These are phyloP conservation scores for Colletotrichum musicola DNA, from an alignment of 2,329 filamentous ascomycete genomes.

Conservation along the genomic window DNA sequence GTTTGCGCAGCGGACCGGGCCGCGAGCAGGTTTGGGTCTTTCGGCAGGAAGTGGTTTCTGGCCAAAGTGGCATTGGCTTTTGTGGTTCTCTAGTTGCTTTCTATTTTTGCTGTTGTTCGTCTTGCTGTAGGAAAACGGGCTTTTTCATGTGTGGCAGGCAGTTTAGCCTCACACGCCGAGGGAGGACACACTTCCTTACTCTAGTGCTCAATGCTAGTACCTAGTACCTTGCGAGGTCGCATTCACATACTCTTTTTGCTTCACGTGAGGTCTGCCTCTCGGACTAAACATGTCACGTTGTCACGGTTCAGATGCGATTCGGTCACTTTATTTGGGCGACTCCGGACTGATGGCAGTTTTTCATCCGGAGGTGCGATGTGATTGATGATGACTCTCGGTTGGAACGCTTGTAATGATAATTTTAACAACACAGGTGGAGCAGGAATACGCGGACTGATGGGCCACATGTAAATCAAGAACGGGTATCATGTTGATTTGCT, in stretches of 20 bases:
- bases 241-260: not conserved
- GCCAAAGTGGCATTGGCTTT: conserved; percentile 1
- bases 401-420: too few species aligned
- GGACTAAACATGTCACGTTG: not conserved
- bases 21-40: not conserved
- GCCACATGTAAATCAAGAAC: conserved; percentile 4
- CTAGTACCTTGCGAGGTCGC: not conserved
- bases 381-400: too few species aligned
- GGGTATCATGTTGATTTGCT: conserved; percentile 35
- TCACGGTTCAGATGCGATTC: too few species aligned
- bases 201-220: conserved; percentile 34
- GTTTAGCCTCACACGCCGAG: conserved; percentile 11
- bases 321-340: too few species aligned
- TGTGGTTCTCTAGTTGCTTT: not conserved
- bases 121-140: conserved; percentile 17
- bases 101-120: too few species aligned
- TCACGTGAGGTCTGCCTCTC: not conserved
- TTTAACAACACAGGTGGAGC: not conserved
- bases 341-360: too few species aligned
- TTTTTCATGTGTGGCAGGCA: conserved; percentile 22
- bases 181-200: not conserved
- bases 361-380: too few species aligned
- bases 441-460: not conserved
- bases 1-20: conserved; percentile 5
- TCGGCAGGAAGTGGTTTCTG: not conserved